A percentile compares a stretch with the other conserved stretches of the same genome.
phyloP scores from a whole-genome alignment of 2,329 filamentous ascomycete genomes.

The Alternaria arborescens region DNA sequence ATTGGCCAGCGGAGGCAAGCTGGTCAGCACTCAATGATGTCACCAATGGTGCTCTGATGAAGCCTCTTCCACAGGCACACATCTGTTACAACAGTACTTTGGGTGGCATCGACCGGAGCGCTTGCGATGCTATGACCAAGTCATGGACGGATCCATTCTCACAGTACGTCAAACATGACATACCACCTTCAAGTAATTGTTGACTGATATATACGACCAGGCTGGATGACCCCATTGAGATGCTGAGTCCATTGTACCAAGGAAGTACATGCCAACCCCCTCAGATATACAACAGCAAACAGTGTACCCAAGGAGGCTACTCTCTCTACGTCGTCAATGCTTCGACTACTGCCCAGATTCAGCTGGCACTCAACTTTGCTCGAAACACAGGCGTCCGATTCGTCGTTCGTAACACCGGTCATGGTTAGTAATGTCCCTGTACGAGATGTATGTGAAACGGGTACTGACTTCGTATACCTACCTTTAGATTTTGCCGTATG shows the following conservation, averaged over 20 bases:
- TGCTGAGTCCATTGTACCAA: constrained; percentile 38
- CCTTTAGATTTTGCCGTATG: constrained; percentile 23
- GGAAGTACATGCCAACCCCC: constrained; percentile 39
- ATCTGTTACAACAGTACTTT: background rate
- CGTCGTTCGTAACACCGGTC: constrained; percentile 43
- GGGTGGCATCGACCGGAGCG: background rate
- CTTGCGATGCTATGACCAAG: constrained; percentile 1
- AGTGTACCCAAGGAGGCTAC: constrained; percentile 38
- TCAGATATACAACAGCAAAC: constrained; percentile 30
- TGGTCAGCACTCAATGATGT: constrained; percentile 2
- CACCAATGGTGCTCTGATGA: background rate
- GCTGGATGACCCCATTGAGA: constrained; percentile 36
- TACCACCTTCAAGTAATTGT: background rate
- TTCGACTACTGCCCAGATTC: constrained; percentile 32
- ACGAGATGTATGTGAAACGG: too few relatives aligned
- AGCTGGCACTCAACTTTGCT: constrained; percentile 40
- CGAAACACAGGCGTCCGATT: constrained; percentile 35
- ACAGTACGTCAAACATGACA: background rate
- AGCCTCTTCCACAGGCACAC: constrained; percentile 3
- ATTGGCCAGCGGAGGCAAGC: constrained; percentile 1
- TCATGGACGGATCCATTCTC: constrained; percentile 4
- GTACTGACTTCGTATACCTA: too few relatives aligned
- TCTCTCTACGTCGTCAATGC: constrained; percentile 38
- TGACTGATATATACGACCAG: constrained; percentile 24
- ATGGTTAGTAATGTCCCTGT: constrained; percentile 15